A percentile compares a stretch with the other conserved stretches of the same genome.
These are phyloP conservation scores for Penicillium canariense DNA, from an alignment of 495 filamentous ascomycete genomes.

Conservation along the genomic window DNA sequence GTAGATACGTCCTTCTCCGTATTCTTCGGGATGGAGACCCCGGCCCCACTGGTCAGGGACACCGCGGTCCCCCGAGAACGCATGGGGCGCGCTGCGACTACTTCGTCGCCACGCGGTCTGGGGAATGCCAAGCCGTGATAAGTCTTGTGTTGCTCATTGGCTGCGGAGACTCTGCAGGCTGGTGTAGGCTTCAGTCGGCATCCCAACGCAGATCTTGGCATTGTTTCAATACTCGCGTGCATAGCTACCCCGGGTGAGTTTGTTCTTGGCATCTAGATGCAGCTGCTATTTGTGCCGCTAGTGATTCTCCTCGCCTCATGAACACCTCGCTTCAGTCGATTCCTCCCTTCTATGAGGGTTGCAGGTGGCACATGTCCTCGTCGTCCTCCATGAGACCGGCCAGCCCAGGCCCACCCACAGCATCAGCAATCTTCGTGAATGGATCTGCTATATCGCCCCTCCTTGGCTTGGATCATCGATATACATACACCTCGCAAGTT, in stretches of 20 bases:
- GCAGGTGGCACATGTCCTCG: neutral
- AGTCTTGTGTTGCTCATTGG: slow-evolving; percentile 29
- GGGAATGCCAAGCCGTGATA: slow-evolving; percentile 25
- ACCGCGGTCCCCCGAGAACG: slow-evolving; percentile 5
- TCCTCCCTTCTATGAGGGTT: neutral
- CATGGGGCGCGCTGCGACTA: slow-evolving; percentile 11
- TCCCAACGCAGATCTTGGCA: slow-evolving; percentile 21
- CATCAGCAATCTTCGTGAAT: no score
- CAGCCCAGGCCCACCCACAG: no score
- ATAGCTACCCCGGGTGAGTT: neutral
- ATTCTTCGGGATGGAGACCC: slow-evolving; percentile 1
- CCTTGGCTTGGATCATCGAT: neutral
- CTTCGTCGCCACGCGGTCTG: slow-evolving; percentile 12
- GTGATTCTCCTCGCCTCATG: slow-evolving; percentile 9
- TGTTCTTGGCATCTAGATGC: slow-evolving; percentile 3
- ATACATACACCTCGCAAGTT: neutral
- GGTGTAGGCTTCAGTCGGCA: slow-evolving; percentile 13
- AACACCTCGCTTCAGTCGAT: no score
- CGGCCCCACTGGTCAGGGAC: slow-evolving; percentile 11
- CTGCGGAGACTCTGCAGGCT: slow-evolving; percentile 1
- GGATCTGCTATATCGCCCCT: no score
- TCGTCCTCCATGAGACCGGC: no score
- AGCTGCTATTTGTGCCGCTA: slow-evolving; percentile 3
- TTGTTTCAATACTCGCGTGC: neutral
- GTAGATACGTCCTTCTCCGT: neutral